Evolutionary conservation across 305 asterid genomes (phyloP).

Genomic region (Fraxinus nigra): DNA sequence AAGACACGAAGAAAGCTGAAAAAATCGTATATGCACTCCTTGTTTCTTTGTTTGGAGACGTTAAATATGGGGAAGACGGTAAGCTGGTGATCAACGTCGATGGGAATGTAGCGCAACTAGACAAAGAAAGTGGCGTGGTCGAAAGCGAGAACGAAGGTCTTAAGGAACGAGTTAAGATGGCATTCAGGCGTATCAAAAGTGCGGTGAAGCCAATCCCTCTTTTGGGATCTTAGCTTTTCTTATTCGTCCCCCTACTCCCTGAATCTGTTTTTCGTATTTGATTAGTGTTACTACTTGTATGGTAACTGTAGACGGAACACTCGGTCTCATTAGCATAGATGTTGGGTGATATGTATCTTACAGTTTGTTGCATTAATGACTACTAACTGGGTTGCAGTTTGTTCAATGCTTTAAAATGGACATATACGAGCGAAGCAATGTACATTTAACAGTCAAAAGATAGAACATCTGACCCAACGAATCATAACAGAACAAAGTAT

Average conservation of each 20-base stretch:
- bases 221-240: constrained; percentile 24
- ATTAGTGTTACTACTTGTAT: constrained; percentile 5
- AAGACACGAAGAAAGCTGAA: constrained; percentile 62
- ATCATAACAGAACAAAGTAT: neutral
- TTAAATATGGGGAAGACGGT: constrained; percentile 64
- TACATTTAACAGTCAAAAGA: neutral
- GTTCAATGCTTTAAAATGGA: neutral
- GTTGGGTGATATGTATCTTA: neutral
- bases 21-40: constrained; percentile 78
- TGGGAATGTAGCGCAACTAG: constrained; percentile 63
- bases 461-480: neutral
- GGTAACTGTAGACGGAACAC: neutral
- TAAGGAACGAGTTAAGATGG: constrained; percentile 71
- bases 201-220: constrained; percentile 88
- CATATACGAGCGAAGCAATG: neutral
- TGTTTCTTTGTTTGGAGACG: constrained; percentile 80
- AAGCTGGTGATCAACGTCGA: constrained; percentile 68
- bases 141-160: constrained; percentile 82
- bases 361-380: neutral
- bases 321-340: neutral
- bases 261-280: neutral
- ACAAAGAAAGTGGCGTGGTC: constrained; percentile 71
- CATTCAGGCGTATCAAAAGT: constrained; percentile 60
- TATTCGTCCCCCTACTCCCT: neutral
- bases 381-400: neutral